Evolutionary conservation across 2,329 filamentous ascomycete species (phyloP).

Genomic region (Hirsutella minnesotensis): DNA sequence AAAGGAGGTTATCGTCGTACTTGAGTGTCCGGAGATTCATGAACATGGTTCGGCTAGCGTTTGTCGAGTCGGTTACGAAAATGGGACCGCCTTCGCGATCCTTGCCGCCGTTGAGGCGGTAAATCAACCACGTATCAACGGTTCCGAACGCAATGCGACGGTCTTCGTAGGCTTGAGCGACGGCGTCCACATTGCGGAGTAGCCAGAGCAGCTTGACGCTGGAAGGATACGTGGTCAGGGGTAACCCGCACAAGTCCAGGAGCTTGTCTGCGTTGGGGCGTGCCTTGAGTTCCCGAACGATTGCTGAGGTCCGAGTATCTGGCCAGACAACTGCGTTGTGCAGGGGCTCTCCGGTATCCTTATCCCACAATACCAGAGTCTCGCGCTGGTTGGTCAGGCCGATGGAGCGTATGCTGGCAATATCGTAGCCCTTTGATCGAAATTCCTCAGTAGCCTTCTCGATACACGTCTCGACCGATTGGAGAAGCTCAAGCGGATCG

Average conservation of each 20-base stretch:
- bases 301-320: conserved; percentile 61
- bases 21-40: conserved; percentile 74
- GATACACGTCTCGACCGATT: conserved; percentile 68
- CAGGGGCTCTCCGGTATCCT: conserved; percentile 64
- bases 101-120: conserved; percentile 65
- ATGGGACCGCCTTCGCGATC: conserved; percentile 43
- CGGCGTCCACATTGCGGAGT: conserved; percentile 55
- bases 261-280: conserved; percentile 57
- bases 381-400: conserved; percentile 89
- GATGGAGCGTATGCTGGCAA: conserved; percentile 60
- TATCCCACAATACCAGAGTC: conserved; percentile 78
- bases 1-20: conserved; percentile 66
- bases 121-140: conserved; percentile 80
- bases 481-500: conserved; percentile 64
- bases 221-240: conserved; percentile 79
- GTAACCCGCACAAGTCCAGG: conserved; percentile 62
- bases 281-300: conserved; percentile 67
- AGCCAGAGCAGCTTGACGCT: conserved; percentile 81
- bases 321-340: conserved; percentile 86
- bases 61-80: conserved; percentile 76
- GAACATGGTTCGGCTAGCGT: conserved; percentile 88
- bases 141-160: conserved; percentile 74
- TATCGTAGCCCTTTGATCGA: conserved; percentile 53
- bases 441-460: conserved; percentile 64
- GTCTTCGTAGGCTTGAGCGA: conserved; percentile 64